Evolutionary conservation across 352 stramenopile genomes (phyloP).

Genomic region (Pythium guiyangense): DNA sequence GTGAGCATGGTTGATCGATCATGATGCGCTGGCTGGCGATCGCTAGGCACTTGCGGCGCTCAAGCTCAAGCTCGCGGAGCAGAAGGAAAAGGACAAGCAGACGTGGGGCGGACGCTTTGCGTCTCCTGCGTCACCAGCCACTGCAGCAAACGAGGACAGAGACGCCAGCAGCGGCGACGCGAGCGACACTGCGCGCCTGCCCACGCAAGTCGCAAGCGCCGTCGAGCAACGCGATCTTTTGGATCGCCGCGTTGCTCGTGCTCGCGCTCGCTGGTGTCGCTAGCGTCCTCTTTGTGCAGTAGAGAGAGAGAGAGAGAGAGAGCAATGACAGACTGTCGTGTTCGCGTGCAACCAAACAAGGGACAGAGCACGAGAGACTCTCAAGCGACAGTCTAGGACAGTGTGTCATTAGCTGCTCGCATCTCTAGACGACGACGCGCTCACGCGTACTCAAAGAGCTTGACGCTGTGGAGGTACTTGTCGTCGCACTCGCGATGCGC

Average conservation of each 20-base stretch:
- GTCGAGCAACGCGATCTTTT: conserved; percentile 18
- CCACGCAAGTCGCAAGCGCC: conserved; percentile 1
- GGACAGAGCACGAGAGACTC: too few species aligned
- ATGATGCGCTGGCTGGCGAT: too few species aligned
- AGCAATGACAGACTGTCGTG: too few species aligned
- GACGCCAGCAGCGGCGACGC: neutral
- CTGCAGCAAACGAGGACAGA: conserved; percentile 19
- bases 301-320: neutral
- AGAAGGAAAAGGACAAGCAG: conserved; percentile 65
- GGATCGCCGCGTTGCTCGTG: conserved; percentile 33
- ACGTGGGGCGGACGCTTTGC: conserved; percentile 60
- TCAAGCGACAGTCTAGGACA: too few species aligned
- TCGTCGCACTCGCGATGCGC: conserved; percentile 71
- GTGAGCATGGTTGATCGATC: too few species aligned
- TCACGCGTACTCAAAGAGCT: conserved; percentile 72
- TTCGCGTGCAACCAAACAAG: too few species aligned
- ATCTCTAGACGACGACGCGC: too few species aligned
- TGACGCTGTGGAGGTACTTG: conserved; percentile 78
- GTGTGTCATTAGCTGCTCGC: too few species aligned
- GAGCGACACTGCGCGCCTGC: neutral
- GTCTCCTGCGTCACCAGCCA: conserved; percentile 11
- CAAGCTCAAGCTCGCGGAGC: conserved; percentile 40
- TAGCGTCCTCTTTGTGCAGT: conserved; percentile 19
- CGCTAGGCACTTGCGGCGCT: conserved; percentile 24
- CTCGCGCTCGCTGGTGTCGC: conserved; percentile 28